Percentiles rank a stretch among this genome's conserved stretches.
phyloP scores from a whole-genome alignment of 805 yeast genomes.

The Teunomyces aglyptinius region DNA sequence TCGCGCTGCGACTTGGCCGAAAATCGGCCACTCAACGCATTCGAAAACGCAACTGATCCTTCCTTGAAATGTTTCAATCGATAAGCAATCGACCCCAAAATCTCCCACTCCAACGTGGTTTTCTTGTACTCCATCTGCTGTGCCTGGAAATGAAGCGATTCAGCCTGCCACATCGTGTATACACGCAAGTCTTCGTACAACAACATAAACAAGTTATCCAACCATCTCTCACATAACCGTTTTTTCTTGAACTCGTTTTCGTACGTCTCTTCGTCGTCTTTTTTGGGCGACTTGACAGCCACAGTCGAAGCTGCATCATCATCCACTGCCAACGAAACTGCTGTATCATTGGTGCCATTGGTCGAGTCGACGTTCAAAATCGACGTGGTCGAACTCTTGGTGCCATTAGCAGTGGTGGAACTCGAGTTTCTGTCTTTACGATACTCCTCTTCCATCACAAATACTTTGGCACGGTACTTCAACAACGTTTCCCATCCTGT shows the following conservation, averaged over 20 bases:
- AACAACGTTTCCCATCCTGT: slow-evolving; percentile 48
- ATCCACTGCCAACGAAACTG: slow-evolving; percentile 5
- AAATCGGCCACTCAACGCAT: slow-evolving; percentile 71
- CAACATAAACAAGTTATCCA: slow-evolving; percentile 67
- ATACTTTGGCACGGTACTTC: slow-evolving; percentile 45
- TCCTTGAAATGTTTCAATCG: slow-evolving; percentile 84
- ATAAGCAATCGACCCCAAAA: slow-evolving; percentile 80
- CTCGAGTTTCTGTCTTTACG: slow-evolving; percentile 32
- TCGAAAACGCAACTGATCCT: slow-evolving; percentile 79
- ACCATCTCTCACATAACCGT: slow-evolving; percentile 71
- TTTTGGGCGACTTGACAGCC: slow-evolving; percentile 37
- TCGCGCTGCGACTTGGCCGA: slow-evolving; percentile 77
- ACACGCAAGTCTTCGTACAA: slow-evolving; percentile 72
- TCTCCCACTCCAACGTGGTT: slow-evolving; percentile 87
- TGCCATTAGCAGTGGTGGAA: background rate
- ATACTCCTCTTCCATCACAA: slow-evolving; percentile 49
- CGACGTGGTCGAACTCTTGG: slow-evolving; percentile 7
- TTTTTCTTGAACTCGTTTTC: slow-evolving; percentile 56
- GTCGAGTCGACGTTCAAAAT: slow-evolving; percentile 12
- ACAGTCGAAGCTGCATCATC: slow-evolving; percentile 36
- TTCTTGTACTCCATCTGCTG: slow-evolving; percentile 79
- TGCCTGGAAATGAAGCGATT: slow-evolving; percentile 81
- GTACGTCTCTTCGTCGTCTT: slow-evolving; percentile 16
- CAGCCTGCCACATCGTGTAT: slow-evolving; percentile 93
- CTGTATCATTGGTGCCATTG: background rate